These are phyloP conservation scores for Elsinoe arachidis DNA, from an alignment of 2,329 filamentous ascomycete species.

Conservation along the genomic window DNA sequence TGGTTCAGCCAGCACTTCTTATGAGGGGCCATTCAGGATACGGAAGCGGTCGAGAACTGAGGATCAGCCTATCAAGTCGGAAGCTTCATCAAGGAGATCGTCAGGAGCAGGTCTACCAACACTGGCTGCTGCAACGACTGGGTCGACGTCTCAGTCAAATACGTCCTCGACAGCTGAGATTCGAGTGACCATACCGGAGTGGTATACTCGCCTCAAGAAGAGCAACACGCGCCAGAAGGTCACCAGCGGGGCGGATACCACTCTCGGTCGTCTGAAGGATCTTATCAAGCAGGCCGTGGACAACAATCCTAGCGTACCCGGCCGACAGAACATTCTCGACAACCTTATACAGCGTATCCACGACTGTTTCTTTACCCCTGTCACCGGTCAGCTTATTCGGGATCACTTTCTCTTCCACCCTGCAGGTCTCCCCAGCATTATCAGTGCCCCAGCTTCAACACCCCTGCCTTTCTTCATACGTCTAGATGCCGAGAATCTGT, in stretches of 20 bases:
- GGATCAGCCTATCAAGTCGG: not conserved
- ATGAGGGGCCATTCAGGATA: not conserved
- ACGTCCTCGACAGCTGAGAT: not conserved
- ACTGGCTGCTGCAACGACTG: not conserved
- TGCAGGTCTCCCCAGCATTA: conserved; percentile 30
- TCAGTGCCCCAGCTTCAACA: conserved; percentile 28
- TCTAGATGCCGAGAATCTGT: conserved; percentile 40
- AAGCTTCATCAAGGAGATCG: not conserved
- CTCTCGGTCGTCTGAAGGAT: not conserved
- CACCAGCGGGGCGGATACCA: not conserved
- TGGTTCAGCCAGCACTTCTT: not conserved
- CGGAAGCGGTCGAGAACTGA: not conserved
- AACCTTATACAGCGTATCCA: conserved; percentile 32
- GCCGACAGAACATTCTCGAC: conserved; percentile 19
- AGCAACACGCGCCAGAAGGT: not conserved
- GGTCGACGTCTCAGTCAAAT: not conserved
- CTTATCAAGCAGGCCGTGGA: not conserved
- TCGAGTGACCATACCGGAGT: not conserved
- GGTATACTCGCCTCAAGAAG: conserved; percentile 10
- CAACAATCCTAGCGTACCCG: not conserved
- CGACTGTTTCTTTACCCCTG: conserved; percentile 30
- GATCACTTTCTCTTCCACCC: conserved; percentile 31
- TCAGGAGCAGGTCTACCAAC: not conserved
- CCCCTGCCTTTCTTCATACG: conserved; percentile 36
- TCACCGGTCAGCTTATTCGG: conserved; percentile 27